Evolutionary conservation across 1,284 basidiomycete genomes (phyloP), one percentile per base, ranked within the genome.

Genomic region (Neonothopanus nambi): DNA sequence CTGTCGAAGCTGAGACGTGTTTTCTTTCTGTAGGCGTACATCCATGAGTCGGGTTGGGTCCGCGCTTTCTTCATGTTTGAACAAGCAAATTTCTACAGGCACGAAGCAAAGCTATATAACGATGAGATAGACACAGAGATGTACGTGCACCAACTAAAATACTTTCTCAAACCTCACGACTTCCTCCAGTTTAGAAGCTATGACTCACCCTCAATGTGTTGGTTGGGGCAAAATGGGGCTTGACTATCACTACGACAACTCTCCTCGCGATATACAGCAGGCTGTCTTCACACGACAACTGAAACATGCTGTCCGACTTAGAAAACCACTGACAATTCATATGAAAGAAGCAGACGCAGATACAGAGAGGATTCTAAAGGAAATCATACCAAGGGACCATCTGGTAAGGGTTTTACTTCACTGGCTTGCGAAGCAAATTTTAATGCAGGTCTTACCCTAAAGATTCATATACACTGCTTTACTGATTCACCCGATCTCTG

Each of bases 281-380:
- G 67, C 71, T 0, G 81, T 91, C 5, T 85, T 93, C 54, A 67
- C 69, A 2, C 73, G 85, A 20, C 91, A 93, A 63, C 76, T 93
- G 11, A 73, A 74, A n/a, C 78, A 79, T 1, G 89, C 90, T 0
- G 77, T 93, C 4, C 65, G 70, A 17, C 74, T 90, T 1, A 75
- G 77, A 1, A 93, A 92, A 63, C 81, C 89, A 0, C 70, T 91
- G 35, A 90, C 87, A 0, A 88, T 91, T 46, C 90, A 93, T 62
- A 91, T 88, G 0, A 77, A 89, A 3, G 88, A 91, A 65, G 90
- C 91, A 0, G 88, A 93, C 53, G 84, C 80, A 12, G 91, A 93
- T 61, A 88, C n/a, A n/a, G n/a, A n/a, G n/a, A n/a, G n/a, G n/a
- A n/a, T n/a, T n/a, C n/a, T n/a, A n/a, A n/a, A n/a, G n/a, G n/a